Conservation (phyloP, 345 rosid species). For the Ceriops zippeliana region DNA sequence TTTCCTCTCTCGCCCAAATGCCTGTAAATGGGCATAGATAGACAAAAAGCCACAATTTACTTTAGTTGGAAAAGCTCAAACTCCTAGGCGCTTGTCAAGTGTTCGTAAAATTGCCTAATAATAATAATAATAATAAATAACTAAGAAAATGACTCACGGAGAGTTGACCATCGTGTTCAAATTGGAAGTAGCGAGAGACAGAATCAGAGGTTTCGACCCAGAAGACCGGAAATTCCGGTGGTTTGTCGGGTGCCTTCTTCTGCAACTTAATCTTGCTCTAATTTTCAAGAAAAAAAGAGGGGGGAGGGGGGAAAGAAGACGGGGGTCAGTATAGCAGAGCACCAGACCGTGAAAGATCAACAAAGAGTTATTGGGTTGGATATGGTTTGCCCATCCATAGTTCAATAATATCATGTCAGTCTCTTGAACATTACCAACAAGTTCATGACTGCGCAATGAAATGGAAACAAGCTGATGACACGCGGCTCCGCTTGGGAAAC, state of each 20-base stretch:
- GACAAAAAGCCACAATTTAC: background rate
- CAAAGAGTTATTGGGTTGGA: background rate
- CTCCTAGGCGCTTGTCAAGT: slow-evolving; percentile 12
- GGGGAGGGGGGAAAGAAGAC: background rate
- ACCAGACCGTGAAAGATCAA: background rate
- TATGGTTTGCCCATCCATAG: background rate
- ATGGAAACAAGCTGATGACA: background rate
- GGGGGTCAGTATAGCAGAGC: no score
- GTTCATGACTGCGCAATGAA: slow-evolving; percentile 11
- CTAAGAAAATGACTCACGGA: slow-evolving; percentile 40
- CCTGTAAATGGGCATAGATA: background rate
- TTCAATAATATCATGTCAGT: background rate
- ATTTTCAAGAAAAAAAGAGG: background rate
- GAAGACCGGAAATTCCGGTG: slow-evolving; percentile 35
- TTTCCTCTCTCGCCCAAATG: background rate
- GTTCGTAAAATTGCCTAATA: slow-evolving; percentile 16
- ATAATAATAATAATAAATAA: background rate
- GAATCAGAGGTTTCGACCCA: slow-evolving; percentile 83
- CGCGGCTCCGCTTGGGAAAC: background rate
- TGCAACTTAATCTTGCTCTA: slow-evolving; percentile 16
- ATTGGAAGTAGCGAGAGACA: slow-evolving; percentile 59
- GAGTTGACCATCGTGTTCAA: slow-evolving; percentile 66
- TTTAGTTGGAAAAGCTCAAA: no score
- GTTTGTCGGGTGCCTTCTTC: slow-evolving; percentile 23
- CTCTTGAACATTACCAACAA: slow-evolving; percentile 15